Percentiles rank a stretch among this genome's conserved stretches.
phyloP scores from a whole-genome alignment of 1,284 basidiomycete genomes.

The Anthracocystis walkeri region DNA sequence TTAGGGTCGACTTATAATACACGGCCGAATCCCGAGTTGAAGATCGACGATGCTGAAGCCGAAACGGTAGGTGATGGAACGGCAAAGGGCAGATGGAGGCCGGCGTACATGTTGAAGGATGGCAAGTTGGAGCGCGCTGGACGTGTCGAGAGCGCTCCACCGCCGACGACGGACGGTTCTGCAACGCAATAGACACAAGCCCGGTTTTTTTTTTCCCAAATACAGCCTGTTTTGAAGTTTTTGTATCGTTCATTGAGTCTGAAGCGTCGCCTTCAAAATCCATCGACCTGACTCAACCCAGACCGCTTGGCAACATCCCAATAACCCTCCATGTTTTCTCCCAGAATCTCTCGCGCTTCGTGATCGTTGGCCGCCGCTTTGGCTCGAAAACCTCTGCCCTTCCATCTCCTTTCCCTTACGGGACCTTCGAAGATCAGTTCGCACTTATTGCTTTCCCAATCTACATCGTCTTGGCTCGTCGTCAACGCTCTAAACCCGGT shows the following conservation, averaged over 20 bases:
- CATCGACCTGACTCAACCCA: constrained; percentile 11
- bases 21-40: constrained; percentile 86
- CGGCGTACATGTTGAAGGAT: constrained; percentile 84
- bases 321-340: constrained; percentile 83
- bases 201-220: no score
- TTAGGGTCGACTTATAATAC: constrained; percentile 96
- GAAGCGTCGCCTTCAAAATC: constrained; percentile 5
- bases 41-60: constrained; percentile 50
- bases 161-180: not conserved
- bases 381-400: constrained; percentile 75
- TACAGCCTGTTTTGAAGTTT: no score
- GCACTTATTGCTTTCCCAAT: constrained; percentile 86
- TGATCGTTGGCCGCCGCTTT: constrained; percentile 80
- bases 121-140: constrained; percentile 79
- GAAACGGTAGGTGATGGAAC: constrained; percentile 34
- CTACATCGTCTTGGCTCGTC: constrained; percentile 63
- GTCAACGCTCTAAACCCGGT: constrained; percentile 43
- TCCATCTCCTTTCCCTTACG: constrained; percentile 77
- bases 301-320: constrained; percentile 88
- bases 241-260: no score
- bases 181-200: not conserved
- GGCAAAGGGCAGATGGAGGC: constrained; percentile 72
- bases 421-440: constrained; percentile 93
- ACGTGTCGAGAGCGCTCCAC: constrained; percentile 56
- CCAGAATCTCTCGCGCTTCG: constrained; percentile 85